These are phyloP conservation scores for Gillenia trifoliata DNA, from an alignment of 306 rosid genomes.

Conservation along the genomic window DNA sequence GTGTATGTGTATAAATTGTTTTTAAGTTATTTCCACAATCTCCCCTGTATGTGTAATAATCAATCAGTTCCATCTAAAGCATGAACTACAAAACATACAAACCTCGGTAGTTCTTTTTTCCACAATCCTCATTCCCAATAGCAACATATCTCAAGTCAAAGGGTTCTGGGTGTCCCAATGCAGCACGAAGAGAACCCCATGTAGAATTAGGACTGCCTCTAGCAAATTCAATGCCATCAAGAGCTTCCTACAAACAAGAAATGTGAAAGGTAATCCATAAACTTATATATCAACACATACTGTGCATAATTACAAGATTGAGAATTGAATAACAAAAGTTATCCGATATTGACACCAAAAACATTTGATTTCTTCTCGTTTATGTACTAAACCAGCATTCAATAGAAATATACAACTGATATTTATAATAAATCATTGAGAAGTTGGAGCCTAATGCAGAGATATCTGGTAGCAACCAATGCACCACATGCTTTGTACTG, in stretches of 20 bases:
- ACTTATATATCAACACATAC: background rate
- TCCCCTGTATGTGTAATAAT: no score
- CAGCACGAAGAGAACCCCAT: conserved; percentile 76
- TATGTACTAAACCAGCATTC: background rate
- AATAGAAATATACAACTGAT: background rate
- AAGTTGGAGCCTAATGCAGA: background rate
- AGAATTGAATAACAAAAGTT: background rate
- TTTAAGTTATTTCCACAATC: no score
- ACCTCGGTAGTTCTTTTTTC: conserved; percentile 57
- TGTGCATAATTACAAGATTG: background rate
- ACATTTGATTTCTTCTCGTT: background rate
- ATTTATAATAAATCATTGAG: background rate
- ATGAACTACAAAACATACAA: conserved; percentile 9
- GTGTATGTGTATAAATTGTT: no score
- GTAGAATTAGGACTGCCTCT: conserved; percentile 54
- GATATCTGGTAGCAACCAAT: background rate
- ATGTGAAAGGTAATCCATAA: background rate
- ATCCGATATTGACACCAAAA: background rate
- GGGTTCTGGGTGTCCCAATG: conserved; percentile 78
- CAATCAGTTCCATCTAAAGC: background rate
- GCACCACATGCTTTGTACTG: background rate
- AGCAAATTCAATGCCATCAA: conserved; percentile 87
- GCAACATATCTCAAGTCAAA: conserved; percentile 69
- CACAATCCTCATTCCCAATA: conserved; percentile 80
- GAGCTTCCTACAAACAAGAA: conserved; percentile 67